These are phyloP conservation scores for Pyrenochaeta sp. DNA, from an alignment of 2,329 filamentous ascomycete genomes.

Conservation along the genomic window DNA sequence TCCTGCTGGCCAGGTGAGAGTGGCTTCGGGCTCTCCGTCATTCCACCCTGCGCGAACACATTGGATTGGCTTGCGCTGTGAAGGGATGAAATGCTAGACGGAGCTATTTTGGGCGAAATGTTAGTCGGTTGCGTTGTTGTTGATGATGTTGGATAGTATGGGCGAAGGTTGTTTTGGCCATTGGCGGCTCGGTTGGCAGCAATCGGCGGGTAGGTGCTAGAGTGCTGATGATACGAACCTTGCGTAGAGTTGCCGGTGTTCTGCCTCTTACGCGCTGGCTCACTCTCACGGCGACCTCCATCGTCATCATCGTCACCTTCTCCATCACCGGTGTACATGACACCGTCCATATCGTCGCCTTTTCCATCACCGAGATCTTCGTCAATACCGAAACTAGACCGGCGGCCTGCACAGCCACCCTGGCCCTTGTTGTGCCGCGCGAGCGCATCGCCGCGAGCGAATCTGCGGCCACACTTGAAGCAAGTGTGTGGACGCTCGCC, in stretches of 20 bases:
- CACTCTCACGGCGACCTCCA: conserved; percentile 65
- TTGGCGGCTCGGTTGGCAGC: conserved; percentile 50
- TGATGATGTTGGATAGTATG: conserved; percentile 48
- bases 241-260: conserved; percentile 63
- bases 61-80: conserved; percentile 52
- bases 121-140: conserved; percentile 50
- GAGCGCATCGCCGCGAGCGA: conserved; percentile 92
- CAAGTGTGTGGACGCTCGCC: conserved; percentile 96
- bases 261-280: conserved; percentile 78
- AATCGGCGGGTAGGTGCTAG: conserved; percentile 80
- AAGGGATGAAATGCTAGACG: conserved; percentile 47
- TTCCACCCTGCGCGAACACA: conserved; percentile 75
- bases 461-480: conserved; percentile 91
- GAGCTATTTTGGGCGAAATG: conserved; percentile 49
- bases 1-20: conserved; percentile 72
- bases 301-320: conserved; percentile 63
- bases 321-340: conserved; percentile 65
- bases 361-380: conserved; percentile 67
- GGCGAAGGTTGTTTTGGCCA: conserved; percentile 41
- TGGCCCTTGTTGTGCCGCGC: conserved; percentile 95
- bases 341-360: conserved; percentile 69
- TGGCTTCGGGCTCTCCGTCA: conserved; percentile 89
- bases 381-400: conserved; percentile 84
- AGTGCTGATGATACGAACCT: conserved; percentile 70
- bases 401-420: conserved; percentile 90